Evolutionary conservation across 2,329 filamentous ascomycete genomes (phyloP), one percentile per base, ranked within the genome.

Genomic region (Cladophialophora yegresii): DNA sequence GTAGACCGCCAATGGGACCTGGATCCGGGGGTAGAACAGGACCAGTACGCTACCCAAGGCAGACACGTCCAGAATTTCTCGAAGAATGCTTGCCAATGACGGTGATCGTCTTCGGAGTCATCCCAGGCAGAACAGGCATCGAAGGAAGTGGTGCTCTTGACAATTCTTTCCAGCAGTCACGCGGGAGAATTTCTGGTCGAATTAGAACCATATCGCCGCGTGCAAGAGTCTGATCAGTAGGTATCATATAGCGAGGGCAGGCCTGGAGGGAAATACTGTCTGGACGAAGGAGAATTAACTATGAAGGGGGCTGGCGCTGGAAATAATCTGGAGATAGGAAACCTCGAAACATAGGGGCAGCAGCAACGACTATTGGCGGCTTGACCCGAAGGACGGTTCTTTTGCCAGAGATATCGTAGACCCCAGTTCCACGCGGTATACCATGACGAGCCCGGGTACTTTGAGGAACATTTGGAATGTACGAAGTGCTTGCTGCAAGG

Each of bases 61-160:
- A 59, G 65, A 66, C 47, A 64, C 4, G 54, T 30, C 58, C 55
- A 60, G 50, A 58, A 55, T 26, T 54, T 53, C 61, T 49, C 53
- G 53, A 58, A 26, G 56, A 54, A 40, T 53, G 28, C 13, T 50
- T 61, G 60, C 63, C 59, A 61, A 65, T 63, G 53, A 63, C 32
- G 30, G 22, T 23, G 30, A 53, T 54, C 51, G 26, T 28, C 20
- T 20, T 49, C 32, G 26, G 59, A 54, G 58, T 57, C 50, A 63
- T 60, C 45, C 62, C 61, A 64, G 65, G 65, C 65, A 67, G 65
- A 59, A 49, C 32, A 59, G 61, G 57, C 61, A 62, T 54, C 54
- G 49, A 49, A 58, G 49, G 50, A 51, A 53, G 32, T 63, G 54
- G 16, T 51, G 23, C 55, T 43, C 32, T 51, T 26, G 50, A 59